A percentile compares a stretch with the other conserved stretches of the same genome.
These are phyloP conservation scores for Diaporthe australafricana DNA, from an alignment of 2,329 filamentous ascomycete species.

Conservation along the genomic window DNA sequence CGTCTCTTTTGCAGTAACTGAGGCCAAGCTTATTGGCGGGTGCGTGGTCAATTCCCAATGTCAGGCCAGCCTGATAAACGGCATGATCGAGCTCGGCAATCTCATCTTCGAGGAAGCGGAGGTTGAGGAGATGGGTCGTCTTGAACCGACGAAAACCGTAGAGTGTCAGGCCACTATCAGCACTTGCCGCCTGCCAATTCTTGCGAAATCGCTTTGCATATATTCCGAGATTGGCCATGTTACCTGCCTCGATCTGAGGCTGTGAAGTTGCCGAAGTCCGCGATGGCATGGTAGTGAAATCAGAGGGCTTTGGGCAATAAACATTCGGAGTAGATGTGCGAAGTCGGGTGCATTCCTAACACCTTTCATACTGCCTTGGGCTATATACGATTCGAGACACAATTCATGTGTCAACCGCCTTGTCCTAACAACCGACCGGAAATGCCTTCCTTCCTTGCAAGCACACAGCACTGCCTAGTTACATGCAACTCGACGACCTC, in stretches of 20 bases:
- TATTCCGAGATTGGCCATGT: too few relatives aligned
- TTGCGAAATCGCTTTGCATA: slow-evolving; percentile 43
- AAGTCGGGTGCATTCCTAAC: too few relatives aligned
- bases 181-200: slow-evolving; percentile 42
- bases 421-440: too few relatives aligned
- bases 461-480: too few relatives aligned
- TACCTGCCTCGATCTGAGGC: too few relatives aligned
- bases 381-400: too few relatives aligned
- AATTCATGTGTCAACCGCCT: too few relatives aligned
- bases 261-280: not conserved
- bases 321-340: too few relatives aligned
- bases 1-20: slow-evolving; percentile 42
- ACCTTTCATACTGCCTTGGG: too few relatives aligned
- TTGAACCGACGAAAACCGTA: slow-evolving; percentile 46
- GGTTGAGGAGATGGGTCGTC: slow-evolving; percentile 48
- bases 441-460: too few relatives aligned
- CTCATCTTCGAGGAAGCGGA: slow-evolving; percentile 48
- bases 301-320: not conserved
- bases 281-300: not conserved
- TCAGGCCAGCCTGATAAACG: slow-evolving; percentile 49
- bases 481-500: too few relatives aligned
- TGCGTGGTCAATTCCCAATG: slow-evolving; percentile 40
- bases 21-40: slow-evolving; percentile 43
- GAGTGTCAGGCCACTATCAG: slow-evolving; percentile 43
- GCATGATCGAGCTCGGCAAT: slow-evolving; percentile 46